Evolutionary conservation across 75 land plant genomes (phyloP), one percentile per base, ranked within the genome.

Genomic region (Cryptomeria japonica): DNA sequence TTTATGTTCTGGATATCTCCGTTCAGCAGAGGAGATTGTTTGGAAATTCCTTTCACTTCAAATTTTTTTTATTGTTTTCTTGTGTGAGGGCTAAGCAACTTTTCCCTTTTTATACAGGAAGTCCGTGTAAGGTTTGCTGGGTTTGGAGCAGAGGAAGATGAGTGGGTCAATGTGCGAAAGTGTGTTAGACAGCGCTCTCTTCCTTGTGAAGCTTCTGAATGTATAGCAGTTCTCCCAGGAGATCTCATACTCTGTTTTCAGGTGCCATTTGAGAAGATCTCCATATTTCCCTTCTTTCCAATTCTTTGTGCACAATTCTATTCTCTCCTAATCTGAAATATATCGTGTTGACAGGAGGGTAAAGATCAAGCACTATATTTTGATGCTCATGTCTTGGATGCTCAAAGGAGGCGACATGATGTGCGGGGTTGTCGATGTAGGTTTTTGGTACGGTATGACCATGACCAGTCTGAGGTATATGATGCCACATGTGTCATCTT

Each of bases 131-230:
- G 99, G 25, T 97, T 97, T 92, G 85, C 97, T 73, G 99, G 99
- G 9, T 97, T 98, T 97, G 99, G 99, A 80, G 76, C 96, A 10
- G 99, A 97, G 87, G 99, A 98, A 84, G 99, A 98, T 91, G 99
- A 98, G 87, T 98, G 99, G 99, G 89, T 98, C 73, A 94, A 95
- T 87, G 94, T 98, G 34, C 80, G 86, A 76, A 96, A 86, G 88
- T 90, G 93, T 87, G 94, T 98, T 28, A 94, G 99, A 25, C 99
- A 94, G 84, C 90, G 99, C 5, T 98, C 99, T 25, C 95, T 98
- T 31, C 99, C 99, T 11, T 98, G 99, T 92, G 99, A 98, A 91
- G 90, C 97, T 76, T 87, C 95, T 47, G 99, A 98, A 84, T 98
- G 99, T 91, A 95, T 95, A 87, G 99, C 92, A 39, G 99, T 98